phyloP scores from a whole-genome alignment of 2,329 filamentous ascomycete species.

The Cyclaneusma minus region DNA sequence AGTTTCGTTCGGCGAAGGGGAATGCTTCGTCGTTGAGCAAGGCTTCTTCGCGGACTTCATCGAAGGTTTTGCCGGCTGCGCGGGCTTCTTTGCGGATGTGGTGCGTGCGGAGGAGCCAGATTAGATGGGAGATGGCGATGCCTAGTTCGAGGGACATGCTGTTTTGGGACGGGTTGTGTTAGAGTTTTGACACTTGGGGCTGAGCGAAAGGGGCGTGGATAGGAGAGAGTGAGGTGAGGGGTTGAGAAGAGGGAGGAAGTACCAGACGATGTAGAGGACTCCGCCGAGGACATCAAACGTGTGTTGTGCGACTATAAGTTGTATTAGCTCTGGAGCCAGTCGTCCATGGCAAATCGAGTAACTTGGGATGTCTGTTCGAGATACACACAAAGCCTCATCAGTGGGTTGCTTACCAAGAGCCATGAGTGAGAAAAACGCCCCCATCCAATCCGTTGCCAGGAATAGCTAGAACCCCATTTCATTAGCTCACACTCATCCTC shows the following conservation, averaged over 20 bases:
- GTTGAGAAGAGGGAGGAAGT: conserved; percentile 16
- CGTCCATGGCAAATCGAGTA: too few relatives aligned
- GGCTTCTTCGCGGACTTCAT: conserved; percentile 29
- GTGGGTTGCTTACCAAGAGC: conserved; percentile 32
- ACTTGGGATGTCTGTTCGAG: too few relatives aligned
- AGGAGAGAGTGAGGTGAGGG: neutral
- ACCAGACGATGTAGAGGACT: conserved; percentile 44
- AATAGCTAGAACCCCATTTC: too few relatives aligned
- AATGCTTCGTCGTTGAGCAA: conserved; percentile 18
- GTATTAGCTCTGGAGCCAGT: neutral
- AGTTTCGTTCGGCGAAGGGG: conserved; percentile 21
- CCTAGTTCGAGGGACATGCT: conserved; percentile 42
- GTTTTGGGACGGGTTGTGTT: neutral
- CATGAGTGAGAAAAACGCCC: conserved; percentile 48
- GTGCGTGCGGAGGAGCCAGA: conserved; percentile 42
- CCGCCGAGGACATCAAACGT: conserved; percentile 46
- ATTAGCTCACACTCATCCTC: too few relatives aligned
- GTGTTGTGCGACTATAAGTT: conserved; percentile 34
- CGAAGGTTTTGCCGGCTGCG: conserved; percentile 33
- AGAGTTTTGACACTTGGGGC: neutral
- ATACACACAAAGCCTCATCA: too few relatives aligned
- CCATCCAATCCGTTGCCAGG: conserved; percentile 40
- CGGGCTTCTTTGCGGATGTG: conserved; percentile 35
- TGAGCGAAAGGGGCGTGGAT: neutral
- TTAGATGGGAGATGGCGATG: conserved; percentile 41